Percentiles rank a stretch among this genome's conserved stretches.
Conservation (phyloP, 2,329 filamentous ascomycete species). For the Bipolaris sorokiniana region DNA sequence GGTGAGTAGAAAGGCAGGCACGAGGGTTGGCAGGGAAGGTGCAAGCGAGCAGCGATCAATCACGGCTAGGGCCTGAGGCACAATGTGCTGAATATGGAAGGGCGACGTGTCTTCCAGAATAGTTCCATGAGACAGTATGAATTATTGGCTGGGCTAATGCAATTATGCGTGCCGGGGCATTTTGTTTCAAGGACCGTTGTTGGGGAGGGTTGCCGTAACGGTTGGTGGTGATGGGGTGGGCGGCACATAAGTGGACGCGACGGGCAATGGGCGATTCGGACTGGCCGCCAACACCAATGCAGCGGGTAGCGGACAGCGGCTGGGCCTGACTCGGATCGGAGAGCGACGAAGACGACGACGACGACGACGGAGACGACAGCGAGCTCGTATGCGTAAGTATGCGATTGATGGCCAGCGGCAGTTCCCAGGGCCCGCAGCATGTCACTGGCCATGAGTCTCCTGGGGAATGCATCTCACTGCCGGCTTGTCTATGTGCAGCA, state of each 20-base stretch:
- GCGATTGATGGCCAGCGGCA: conserved; percentile 25
- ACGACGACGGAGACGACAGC: conserved; percentile 6
- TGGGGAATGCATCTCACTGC: conserved; percentile 4
- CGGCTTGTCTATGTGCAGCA: conserved; percentile 8
- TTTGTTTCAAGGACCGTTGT: conserved; percentile 35
- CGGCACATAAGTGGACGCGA: conserved; percentile 18
- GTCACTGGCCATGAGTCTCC: conserved; percentile 11
- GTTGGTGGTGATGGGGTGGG: not conserved
- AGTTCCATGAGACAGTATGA: conserved; percentile 22
- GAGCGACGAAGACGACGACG: conserved; percentile 19
- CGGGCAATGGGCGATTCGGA: conserved; percentile 5
- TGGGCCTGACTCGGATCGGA: conserved; percentile 9
- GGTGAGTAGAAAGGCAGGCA: conserved; percentile 4
- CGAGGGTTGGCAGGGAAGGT: conserved; percentile 27
- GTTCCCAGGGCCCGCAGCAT: conserved; percentile 16
- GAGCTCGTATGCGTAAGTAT: conserved; percentile 27
- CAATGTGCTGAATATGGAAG: conserved; percentile 25
- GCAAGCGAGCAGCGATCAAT: conserved; percentile 29
- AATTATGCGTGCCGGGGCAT: conserved; percentile 26
- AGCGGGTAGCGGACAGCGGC: conserved; percentile 11
- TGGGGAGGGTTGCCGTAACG: not conserved
- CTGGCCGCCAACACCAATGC: conserved; percentile 10
- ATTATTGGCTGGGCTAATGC: not conserved
- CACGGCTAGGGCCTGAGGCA: conserved; percentile 25
- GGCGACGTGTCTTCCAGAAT: conserved; percentile 36